Evolutionary conservation across 768 basidiomycete species (phyloP), one percentile per base, ranked within the genome.

Genomic region (Collybia sp.): DNA sequence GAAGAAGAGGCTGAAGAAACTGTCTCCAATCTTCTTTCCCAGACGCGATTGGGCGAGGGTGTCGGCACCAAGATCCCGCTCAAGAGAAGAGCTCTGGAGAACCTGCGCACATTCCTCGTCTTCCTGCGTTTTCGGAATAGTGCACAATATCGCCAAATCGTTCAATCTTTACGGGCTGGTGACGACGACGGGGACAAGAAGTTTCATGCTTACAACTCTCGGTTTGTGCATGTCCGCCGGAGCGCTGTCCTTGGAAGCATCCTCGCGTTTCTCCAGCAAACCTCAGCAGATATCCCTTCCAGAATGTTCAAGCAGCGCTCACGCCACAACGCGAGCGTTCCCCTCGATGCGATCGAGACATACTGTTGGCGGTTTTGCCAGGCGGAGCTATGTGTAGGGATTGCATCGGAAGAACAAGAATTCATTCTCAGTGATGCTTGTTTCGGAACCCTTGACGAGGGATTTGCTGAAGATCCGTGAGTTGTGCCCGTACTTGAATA

Each of bases 81-180:
- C 70, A 31, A 58, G 64, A 39, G 58, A 58, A 8, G 51, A 49
- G 12, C 56, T 57, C 4, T 71, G 12, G 68, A 72, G 33, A 57
- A 56, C n/a, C 50, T 82, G 1, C 66, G 73, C 9, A 73, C 70
- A 48, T 82, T 74, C 54, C 68, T 81, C 37, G 62, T 73, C 10
- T 80, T 82, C 50, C 60, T 82, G 0, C 71, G 79, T n/a, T 82
- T 78, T 49, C 66, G 80, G 12, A 82, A 82, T 48, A 72, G 76
- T 52, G 58, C 62, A 8, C 68, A 67, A 11, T 82, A 79, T 51
- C 53, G 57, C 17, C 56, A 70, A 38, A 69, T 69, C 10, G 58
- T 78, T 5, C 49, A 62, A 17, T 65, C 65, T 11, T 45, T 66
- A 20, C 53, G 69, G 33, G 56, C 56, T n/a, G 57, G 64, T 39